Base-by-base conservation (phyloP, 805 yeast species). In the Ogataea wickerhamii region DNA sequence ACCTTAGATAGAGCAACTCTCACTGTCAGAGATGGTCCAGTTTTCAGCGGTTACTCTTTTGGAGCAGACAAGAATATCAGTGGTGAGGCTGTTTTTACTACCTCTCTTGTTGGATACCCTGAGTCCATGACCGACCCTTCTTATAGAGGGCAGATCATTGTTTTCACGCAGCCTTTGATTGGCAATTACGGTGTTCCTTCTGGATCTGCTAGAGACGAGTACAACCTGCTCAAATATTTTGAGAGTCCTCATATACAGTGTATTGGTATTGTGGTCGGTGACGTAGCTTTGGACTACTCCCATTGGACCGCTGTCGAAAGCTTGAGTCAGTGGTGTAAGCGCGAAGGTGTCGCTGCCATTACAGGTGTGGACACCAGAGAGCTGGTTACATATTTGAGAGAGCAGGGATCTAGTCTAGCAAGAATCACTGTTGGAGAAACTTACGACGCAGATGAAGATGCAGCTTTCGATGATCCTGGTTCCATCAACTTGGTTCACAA, bases 291-390 rank as follows among this genome's bases (percentile, higher is more conserved):
- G 74, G 76, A 88, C 61, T 87, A 91, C 66, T 87, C 96, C n/a
- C 99, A 93, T 64, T 93, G 98, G 98, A 89, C 98, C 25, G 99
- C 99, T 3, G 96, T 93, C 23, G 98, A 93, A 69, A 82, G 95
- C 14, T 74, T 93, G 41, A 84, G 87, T 43, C 86, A 85, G 53
- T 93, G 98, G 98, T 93, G 98, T 70, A 78, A 85, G 66, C 81
- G 96, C 60, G 94, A 88, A 53, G 96, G 95, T 29, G 93, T 94
- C 39, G 94, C 98, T 40, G 94, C 96, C 32, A 84, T 93, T 54
- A 79, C 96, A 29, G 98, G 97, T 45, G 96, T 93, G 32, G 99
- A 93, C 64, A 93, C 99, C 48, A 85, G 98, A 71, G 86, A 89
- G 40, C 76, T 93, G 48, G 98, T 93, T 40, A 77, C 91, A 31